These are phyloP conservation scores for Thecamonas trahens DNA, from an alignment of 78 protist genomes.

Conservation along the genomic window DNA sequence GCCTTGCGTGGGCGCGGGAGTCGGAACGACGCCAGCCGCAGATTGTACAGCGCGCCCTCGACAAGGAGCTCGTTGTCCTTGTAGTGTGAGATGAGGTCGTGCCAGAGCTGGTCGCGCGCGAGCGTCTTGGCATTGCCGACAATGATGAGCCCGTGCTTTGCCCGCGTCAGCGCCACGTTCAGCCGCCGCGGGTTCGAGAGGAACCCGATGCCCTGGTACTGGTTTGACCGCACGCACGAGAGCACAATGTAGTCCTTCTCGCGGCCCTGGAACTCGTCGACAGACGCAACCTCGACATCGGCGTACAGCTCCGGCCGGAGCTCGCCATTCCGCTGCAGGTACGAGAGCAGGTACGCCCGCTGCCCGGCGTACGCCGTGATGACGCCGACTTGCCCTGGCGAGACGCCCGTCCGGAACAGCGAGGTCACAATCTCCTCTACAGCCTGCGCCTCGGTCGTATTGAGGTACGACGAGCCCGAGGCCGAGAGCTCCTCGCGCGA, in stretches of 20 bases:
- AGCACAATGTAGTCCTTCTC: constrained; percentile 98
- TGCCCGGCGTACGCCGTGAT: constrained; percentile 99
- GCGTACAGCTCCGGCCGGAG: constrained; percentile 71
- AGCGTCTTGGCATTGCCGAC: constrained; percentile 94
- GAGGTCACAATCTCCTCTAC: constrained; percentile 86
- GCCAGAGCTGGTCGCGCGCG: constrained; percentile 87
- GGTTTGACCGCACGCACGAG: constrained; percentile 97
- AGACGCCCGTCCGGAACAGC: constrained; percentile 75
- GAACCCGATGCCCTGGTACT: constrained; percentile 97
- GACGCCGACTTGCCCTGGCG: constrained; percentile 95
- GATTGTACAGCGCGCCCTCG: constrained; percentile 85
- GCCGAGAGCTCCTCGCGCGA: constrained; percentile 94
- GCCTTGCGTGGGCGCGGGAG: too few relatives aligned
- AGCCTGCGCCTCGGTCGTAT: constrained; percentile 91
- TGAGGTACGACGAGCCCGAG: constrained; percentile 96
- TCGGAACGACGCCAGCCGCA: too few relatives aligned
- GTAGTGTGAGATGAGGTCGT: constrained; percentile 86
- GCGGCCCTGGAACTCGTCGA: constrained; percentile 98
- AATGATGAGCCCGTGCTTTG: constrained; percentile 91
- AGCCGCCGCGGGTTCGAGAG: constrained; percentile 96
- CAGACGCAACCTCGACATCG: constrained; percentile 85
- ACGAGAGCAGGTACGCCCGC: constrained; percentile 84
- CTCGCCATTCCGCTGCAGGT: constrained; percentile 79
- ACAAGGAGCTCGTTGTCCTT: constrained; percentile 74
- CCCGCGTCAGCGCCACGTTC: constrained; percentile 99